Percentiles rank a stretch among this genome's conserved stretches.
phyloP scores from a whole-genome alignment of 2,329 filamentous ascomycete genomes.

The Xylariales sp. region DNA sequence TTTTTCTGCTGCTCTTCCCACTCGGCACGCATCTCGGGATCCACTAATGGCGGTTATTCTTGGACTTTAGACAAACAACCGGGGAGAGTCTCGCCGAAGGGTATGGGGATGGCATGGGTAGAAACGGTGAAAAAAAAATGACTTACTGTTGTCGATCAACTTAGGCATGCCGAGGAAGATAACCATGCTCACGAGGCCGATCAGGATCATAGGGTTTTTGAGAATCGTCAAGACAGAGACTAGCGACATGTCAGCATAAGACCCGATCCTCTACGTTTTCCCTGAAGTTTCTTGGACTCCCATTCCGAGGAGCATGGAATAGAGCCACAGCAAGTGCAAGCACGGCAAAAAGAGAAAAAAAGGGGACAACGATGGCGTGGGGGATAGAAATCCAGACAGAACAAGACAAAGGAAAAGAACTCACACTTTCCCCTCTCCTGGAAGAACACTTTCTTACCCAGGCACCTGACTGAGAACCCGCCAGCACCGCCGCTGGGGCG shows the following conservation, averaged over 20 bases:
- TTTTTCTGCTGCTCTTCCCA: constrained; percentile 90
- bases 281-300: neutral
- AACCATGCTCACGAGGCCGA: constrained; percentile 77
- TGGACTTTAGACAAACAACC: too few species aligned
- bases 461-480: constrained; percentile 46
- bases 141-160: constrained; percentile 89
- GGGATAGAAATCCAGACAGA: constrained; percentile 1
- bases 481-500: constrained; percentile 29
- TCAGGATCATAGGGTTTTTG: constrained; percentile 95
- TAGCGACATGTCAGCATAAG: constrained; percentile 22
- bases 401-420: constrained; percentile 34
- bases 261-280: neutral
- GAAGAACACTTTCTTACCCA: constrained; percentile 70
- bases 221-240: constrained; percentile 78
- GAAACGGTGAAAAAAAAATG: too few species aligned
- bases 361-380: too few species aligned
- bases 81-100: too few species aligned
- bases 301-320: too few species aligned
- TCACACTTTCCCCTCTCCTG: constrained; percentile 71
- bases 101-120: too few species aligned
- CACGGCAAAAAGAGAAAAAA: too few species aligned
- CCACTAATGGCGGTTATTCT: too few species aligned
- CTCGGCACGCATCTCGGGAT: constrained; percentile 90
- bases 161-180: constrained; percentile 93
- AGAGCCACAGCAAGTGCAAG: too few species aligned